Evolutionary conservation across 331 rosid genomes (phyloP).

Genomic region (Arachis monticola): DNA sequence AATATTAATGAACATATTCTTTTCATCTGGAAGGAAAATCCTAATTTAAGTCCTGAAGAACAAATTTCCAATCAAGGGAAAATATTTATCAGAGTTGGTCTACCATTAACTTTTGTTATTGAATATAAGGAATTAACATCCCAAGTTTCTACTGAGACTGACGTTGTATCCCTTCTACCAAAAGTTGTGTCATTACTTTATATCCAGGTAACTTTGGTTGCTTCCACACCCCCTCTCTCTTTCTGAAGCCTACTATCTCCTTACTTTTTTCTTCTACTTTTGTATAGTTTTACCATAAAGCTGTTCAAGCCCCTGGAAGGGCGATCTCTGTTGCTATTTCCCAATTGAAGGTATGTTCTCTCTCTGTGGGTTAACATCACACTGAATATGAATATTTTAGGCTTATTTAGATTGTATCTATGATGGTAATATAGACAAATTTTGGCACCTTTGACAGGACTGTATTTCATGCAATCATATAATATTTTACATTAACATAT

Average conservation of each 20-base stretch:
- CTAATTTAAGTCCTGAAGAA: not conserved
- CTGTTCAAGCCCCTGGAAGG: conserved; percentile 99
- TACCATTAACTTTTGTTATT: conserved; percentile 13
- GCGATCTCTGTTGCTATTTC: conserved; percentile 90
- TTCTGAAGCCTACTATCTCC: not conserved
- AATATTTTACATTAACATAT: not conserved
- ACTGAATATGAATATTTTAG: conserved; percentile 1
- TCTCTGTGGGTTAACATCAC: not conserved
- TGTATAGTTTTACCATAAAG: conserved; percentile 87
- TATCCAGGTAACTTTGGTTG: conserved; percentile 66
- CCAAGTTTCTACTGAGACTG: conserved; percentile 85
- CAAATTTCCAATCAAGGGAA: conserved; percentile 8
- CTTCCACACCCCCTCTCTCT: not conserved
- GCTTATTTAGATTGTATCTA: conserved; percentile 1
- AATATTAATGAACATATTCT: not conserved
- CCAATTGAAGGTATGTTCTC: conserved; percentile 65
- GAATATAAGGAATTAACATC: conserved; percentile 80
- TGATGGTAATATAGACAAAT: conserved; percentile 7
- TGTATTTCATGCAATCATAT: not conserved
- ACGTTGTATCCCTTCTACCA: conserved; percentile 82
- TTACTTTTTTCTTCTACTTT: not conserved
- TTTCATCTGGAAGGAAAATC: conserved; percentile 19
- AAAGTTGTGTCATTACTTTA: conserved; percentile 92
- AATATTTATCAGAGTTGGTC: not conserved
- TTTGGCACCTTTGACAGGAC: not conserved